Conservation (phyloP, 331 rosid genomes). For the Arachis monticola region DNA sequence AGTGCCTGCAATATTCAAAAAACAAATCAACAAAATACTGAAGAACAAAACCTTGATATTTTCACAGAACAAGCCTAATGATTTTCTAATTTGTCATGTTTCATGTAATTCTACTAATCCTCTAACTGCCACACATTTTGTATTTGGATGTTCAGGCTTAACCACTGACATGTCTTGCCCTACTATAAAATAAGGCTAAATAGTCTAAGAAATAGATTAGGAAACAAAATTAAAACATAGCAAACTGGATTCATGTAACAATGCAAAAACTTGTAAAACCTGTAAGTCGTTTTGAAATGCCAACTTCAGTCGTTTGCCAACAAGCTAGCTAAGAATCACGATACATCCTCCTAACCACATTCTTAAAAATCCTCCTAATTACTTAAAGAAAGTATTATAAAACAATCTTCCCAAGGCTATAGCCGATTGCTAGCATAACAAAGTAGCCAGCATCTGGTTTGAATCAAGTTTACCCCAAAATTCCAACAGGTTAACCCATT, state of each 20-base stretch:
- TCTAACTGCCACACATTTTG: conserved; percentile 15
- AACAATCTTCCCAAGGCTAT: too few species aligned
- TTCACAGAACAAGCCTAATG: conserved; percentile 16
- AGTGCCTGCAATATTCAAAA: conserved; percentile 43
- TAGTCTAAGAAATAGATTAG: conserved; percentile 23
- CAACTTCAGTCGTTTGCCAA: conserved; percentile 5
- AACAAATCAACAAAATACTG: not conserved
- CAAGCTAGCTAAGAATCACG: not conserved
- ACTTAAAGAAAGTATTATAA: too few species aligned
- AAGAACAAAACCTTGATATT: not conserved
- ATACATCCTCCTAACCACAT: too few species aligned
- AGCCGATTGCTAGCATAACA: not conserved
- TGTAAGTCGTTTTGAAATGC: not conserved
- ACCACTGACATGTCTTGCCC: conserved; percentile 17
- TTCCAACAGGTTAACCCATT: not conserved
- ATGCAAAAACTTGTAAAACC: not conserved
- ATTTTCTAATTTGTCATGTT: conserved; percentile 26
- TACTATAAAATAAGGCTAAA: conserved; percentile 10
- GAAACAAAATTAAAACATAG: conserved; percentile 11
- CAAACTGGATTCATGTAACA: conserved; percentile 26
- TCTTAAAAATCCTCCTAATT: too few species aligned
- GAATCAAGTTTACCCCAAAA: conserved; percentile 1
- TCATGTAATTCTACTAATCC: conserved; percentile 23
- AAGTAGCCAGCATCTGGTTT: not conserved
- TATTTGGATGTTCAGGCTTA: conserved; percentile 8